Base-by-base conservation (phyloP, 805 yeast genomes). In the Lipomyces lipofer region DNA sequence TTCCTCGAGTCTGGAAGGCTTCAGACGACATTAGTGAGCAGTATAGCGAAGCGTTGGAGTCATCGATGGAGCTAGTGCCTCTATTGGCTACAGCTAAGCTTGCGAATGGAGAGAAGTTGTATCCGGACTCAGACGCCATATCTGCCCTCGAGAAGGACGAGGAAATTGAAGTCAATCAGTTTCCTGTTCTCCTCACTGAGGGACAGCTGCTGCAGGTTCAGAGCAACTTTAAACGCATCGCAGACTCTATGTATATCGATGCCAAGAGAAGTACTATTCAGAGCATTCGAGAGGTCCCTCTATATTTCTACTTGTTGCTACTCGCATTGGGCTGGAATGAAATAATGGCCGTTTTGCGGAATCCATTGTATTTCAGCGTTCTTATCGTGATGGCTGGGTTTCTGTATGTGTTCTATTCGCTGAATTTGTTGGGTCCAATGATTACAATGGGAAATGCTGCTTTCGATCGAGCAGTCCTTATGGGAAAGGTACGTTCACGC, bases 291-390 rank as follows among this genome's bases (percentile, higher is more conserved):
- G 83, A 85, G 54, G 85, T 94, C 53, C 99, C 99, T 3, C 75
- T 83, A 60, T 94, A 85, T 75, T 81, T 94, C 53, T 90, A 88
- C 71, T 72, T 82, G 9, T 66, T 92, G 12, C 73, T 94, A 22
- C 69, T 86, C 1, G 82, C 87, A 2, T 74, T 94, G 21, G 99
- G 99, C 8, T 94, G 97, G 97, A 91, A 91, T 69, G 97, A 94
- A 75, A 85, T 94, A 62, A 80, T 90, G 86, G 85, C 94, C 8
- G 81, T 94, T 15, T 66, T 94, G 42, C 79, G 95, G 59, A 91
- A 88, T 67, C 99, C 49, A 29, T 64, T 92, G n/a, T 79, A 86
- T 63, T 82, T 91, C 60, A 75, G 86, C 4, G 39, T 70, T 36
- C 68, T 90, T 46, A 64, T 80, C 1, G 67, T 91, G 42, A 47